These are phyloP conservation scores for Ophiostoma ulmi DNA, from an alignment of 2,329 filamentous ascomycete genomes.

Conservation along the genomic window DNA sequence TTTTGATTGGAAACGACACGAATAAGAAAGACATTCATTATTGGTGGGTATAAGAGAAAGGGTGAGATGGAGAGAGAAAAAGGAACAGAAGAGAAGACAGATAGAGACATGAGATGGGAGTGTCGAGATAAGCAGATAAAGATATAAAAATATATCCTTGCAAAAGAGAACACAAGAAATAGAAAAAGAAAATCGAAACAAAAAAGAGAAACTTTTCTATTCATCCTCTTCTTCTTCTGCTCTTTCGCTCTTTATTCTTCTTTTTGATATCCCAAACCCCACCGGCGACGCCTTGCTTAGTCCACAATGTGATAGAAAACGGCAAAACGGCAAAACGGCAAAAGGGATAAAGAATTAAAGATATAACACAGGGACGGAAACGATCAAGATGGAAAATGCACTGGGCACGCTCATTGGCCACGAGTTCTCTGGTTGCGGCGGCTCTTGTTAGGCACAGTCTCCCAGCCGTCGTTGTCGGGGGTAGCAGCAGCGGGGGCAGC, in stretches of 20 bases:
- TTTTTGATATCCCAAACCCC: background rate
- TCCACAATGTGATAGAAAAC: background rate
- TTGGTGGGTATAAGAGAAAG: conserved; percentile 11
- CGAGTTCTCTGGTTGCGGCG: conserved; percentile 35
- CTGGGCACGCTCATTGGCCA: conserved; percentile 14
- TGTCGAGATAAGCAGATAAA: background rate
- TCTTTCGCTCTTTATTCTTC: background rate
- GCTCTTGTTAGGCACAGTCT: conserved; percentile 47
- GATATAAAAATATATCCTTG: background rate
- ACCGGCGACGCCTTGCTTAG: background rate
- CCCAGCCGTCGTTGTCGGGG: conserved; percentile 57
- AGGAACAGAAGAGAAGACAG: background rate
- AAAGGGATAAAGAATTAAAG: too few relatives aligned
- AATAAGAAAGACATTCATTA: background rate
- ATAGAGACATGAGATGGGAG: background rate
- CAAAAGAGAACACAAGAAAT: background rate
- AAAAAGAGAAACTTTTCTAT: background rate
- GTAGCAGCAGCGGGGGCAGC: conserved; percentile 20
- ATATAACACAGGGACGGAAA: background rate
- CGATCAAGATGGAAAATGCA: background rate
- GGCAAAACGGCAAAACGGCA: too few relatives aligned
- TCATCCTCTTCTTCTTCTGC: background rate
- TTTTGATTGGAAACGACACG: conserved; percentile 4
- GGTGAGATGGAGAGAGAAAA: background rate
- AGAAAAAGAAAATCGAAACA: background rate